Base-by-base conservation (phyloP, 495 filamentous ascomycete genomes). In the Penicilliopsis zonata region DNA sequence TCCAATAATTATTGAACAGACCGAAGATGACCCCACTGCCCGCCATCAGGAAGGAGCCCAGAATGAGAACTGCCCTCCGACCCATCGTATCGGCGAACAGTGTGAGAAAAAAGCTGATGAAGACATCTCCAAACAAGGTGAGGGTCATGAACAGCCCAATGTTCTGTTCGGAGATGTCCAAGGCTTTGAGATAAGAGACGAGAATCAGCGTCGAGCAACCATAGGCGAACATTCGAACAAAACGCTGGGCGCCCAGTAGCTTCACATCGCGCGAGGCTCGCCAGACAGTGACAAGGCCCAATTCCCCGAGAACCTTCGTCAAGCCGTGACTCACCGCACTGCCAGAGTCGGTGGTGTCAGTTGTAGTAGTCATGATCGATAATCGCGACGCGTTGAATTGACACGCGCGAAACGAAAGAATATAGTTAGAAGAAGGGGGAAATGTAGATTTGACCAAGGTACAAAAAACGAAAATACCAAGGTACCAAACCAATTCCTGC, bases 111-210 rank as follows among this genome's bases (percentile, higher is more conserved):
- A 86, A 74, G 31, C 82, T 84, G 35, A 92, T 78, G 16, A 76
- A 40, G 2, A 82, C 78, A 59, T 94, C 86, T 17, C 86, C 85
- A 12, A 82, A 55, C 33, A 92, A 56, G 0, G 86, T 94, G 29
- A 88, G 55, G 3, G 81, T 86, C 83, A 93, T 93, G 52, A 93
- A 90, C 3, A 86, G 62, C 10, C 86, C 86, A 26, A 82, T 86
- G n/a, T 62, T 62, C n/a, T 72, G 63, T 43, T 83, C 74, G 0
- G 80, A 67, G 40, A 78, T 71, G 8, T 61, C 63, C 13, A 90
- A 54, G 4, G 71, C 69, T 0, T 70, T 70, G 28, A 92, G 67
- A 46, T 81, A 77, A 3, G 71, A 69, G 6, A 75, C 84, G 10
- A 90, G 66, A 30, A 93, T 78, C 15, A 94, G 63, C 0, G 79